phyloP scores from a whole-genome alignment of 345 rosid genomes.

The Eucalyptus sp. region DNA sequence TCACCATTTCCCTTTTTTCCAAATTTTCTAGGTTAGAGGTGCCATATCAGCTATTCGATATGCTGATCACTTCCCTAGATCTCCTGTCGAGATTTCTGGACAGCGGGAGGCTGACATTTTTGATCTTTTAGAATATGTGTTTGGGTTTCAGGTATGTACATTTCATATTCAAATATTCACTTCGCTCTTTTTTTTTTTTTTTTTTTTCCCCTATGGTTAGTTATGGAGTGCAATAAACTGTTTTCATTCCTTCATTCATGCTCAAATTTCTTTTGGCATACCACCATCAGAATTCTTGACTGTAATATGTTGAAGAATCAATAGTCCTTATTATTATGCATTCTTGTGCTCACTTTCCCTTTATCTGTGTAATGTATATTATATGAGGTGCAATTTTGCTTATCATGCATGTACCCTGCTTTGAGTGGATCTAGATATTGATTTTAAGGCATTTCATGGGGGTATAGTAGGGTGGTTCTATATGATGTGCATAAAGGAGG shows the following conservation, averaged over 20 bases:
- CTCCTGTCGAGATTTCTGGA: constrained; percentile 68
- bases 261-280: background rate
- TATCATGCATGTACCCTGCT: background rate
- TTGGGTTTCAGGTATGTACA: constrained; percentile 88
- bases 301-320: background rate
- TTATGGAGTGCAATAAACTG: background rate
- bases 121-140: constrained; percentile 80
- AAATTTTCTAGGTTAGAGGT: constrained; percentile 63
- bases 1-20: background rate
- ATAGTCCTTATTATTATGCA: background rate
- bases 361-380: background rate
- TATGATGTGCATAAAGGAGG: background rate
- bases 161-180: background rate
- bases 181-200: background rate
- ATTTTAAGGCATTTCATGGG: background rate
- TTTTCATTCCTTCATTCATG: background rate
- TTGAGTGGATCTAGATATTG: background rate
- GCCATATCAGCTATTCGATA: constrained; percentile 79
- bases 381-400: background rate
- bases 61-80: constrained; percentile 67
- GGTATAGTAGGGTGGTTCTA: background rate
- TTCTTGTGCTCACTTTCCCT: background rate
- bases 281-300: background rate
- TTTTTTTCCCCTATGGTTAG: background rate
- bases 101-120: constrained; percentile 83